Percentiles rank a stretch among this genome's conserved stretches.
phyloP scores from a whole-genome alignment of 1,284 basidiomycete species.

The Austroboletus niveus region DNA sequence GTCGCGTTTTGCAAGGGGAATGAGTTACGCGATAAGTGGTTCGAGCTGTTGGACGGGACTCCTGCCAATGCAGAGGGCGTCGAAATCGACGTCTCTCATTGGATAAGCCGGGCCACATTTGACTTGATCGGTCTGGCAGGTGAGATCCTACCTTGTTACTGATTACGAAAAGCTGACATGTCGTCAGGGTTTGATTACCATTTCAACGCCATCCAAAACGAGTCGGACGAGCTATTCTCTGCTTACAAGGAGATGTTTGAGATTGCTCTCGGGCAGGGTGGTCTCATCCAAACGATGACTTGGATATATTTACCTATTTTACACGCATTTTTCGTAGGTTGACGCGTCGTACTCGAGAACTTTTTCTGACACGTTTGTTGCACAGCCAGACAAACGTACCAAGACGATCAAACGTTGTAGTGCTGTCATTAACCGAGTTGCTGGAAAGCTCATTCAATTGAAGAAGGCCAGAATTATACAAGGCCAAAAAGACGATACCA shows the following conservation, averaged over 20 bases:
- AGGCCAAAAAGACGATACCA: conserved; percentile 46
- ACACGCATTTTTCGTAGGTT: conserved; percentile 55
- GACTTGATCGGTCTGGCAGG: conserved; percentile 79
- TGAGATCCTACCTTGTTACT: conserved; percentile 23
- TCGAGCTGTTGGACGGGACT: conserved; percentile 37
- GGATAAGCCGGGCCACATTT: conserved; percentile 75
- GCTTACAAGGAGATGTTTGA: conserved; percentile 85
- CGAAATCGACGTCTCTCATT: conserved; percentile 64
- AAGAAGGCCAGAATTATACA: conserved; percentile 67
- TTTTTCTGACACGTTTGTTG: conserved; percentile 1
- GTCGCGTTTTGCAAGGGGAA: conserved; percentile 66
- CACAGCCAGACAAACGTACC: conserved; percentile 54
- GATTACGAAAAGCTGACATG: not conserved
- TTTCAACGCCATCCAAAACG: conserved; percentile 75
- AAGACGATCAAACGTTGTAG: conserved; percentile 55
- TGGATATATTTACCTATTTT: conserved; percentile 62
- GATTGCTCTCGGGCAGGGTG: conserved; percentile 56
- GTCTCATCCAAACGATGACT: conserved; percentile 45
- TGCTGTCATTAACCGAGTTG: conserved; percentile 60
- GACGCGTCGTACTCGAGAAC: not conserved
- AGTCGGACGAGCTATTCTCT: conserved; percentile 68
- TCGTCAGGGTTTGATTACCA: conserved; percentile 70
- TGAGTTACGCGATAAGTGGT: conserved; percentile 62
- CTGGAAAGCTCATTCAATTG: conserved; percentile 66
- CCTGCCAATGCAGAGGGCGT: conserved; percentile 10